These are phyloP conservation scores for Pisolithus thermaeus DNA, from an alignment of 1,284 basidiomycete genomes.

Conservation along the genomic window DNA sequence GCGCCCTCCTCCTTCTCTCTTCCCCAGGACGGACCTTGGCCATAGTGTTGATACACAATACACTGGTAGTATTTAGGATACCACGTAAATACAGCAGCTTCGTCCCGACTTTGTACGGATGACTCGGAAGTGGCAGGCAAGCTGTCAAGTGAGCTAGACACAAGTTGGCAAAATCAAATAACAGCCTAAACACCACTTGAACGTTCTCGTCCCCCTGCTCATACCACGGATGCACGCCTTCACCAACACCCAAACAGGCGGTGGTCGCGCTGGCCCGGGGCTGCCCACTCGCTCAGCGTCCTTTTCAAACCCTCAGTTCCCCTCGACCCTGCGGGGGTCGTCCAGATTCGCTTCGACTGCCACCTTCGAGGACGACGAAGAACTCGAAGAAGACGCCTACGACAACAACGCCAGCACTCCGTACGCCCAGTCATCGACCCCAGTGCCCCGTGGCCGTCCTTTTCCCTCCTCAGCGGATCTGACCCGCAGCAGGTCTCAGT, in stretches of 20 bases:
- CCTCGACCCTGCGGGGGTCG: constrained; percentile 56
- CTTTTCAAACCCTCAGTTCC: constrained; percentile 56
- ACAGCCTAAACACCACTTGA: background rate
- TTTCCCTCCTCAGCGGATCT: constrained; percentile 44
- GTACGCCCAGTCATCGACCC: constrained; percentile 35
- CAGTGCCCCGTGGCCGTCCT: constrained; percentile 45
- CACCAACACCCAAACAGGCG: constrained; percentile 19
- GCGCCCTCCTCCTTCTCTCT: no score
- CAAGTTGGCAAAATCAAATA: no score
- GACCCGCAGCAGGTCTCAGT: constrained; percentile 70
- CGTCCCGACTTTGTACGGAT: no score
- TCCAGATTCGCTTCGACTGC: constrained; percentile 44
- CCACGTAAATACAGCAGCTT: no score
- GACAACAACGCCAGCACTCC: constrained; percentile 46
- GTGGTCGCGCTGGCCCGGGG: constrained; percentile 3
- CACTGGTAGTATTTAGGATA: no score
- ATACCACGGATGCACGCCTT: constrained; percentile 34
- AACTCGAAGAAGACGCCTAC: constrained; percentile 40
- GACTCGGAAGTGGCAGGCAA: no score
- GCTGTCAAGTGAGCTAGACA: no score
- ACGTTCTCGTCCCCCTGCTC: constrained; percentile 9
- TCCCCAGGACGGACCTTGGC: no score
- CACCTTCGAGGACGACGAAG: constrained; percentile 71
- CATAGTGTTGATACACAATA: no score
- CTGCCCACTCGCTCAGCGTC: constrained; percentile 58